Base-by-base conservation (phyloP, 441 rosid genomes). In the Pelargonium citronellum region DNA sequence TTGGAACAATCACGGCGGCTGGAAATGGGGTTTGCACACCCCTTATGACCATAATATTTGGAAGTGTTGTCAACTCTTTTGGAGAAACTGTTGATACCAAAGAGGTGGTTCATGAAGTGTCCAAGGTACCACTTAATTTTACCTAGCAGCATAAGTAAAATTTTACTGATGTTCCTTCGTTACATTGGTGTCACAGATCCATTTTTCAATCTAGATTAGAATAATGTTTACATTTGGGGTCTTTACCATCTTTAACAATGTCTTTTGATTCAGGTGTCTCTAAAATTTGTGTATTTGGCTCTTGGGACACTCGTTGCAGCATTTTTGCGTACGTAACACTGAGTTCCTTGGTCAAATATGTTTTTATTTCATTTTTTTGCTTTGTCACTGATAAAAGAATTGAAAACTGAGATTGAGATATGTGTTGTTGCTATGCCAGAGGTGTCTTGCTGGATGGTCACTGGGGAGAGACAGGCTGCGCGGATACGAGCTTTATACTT, bases 391-490 rank as follows among this genome's bases (percentile, higher is more conserved):
- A 11, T 61, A 51, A 11, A 67, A 44, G 51, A 11, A 27, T 13
- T 37, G 70, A 58, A n/a, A 13, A 9, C 1, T n/a, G n/a, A n/a
- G n/a, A n/a, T n/a, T 13, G 55, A 8, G 62, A 37, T 37, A 13
- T 44, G 49, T 66, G 0, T 9, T 37, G 5, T 66, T 34, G 69
- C 58, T 37, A 8, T 67, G 77, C 68, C 83, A 91, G 97, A 91
- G 92, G 87, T 91, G 30, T 64, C 92, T 37, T 85, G 89, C 68
- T 91, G 97, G 97, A 91, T 89, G 88, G 87, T 88, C 58, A 88
- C 96, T 0, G 96, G 96, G 57, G 97, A 91, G 73, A 87, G 94
- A 46, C 97, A 91, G 66, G 82, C 94, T 0, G 75, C 91, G 0
- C 79, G 90, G 0, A 90, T 91, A 44, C 79, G 97, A 57, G 80